phyloP scores from a whole-genome alignment of 768 basidiomycete genomes.

The Leccinum disarticulatum region DNA sequence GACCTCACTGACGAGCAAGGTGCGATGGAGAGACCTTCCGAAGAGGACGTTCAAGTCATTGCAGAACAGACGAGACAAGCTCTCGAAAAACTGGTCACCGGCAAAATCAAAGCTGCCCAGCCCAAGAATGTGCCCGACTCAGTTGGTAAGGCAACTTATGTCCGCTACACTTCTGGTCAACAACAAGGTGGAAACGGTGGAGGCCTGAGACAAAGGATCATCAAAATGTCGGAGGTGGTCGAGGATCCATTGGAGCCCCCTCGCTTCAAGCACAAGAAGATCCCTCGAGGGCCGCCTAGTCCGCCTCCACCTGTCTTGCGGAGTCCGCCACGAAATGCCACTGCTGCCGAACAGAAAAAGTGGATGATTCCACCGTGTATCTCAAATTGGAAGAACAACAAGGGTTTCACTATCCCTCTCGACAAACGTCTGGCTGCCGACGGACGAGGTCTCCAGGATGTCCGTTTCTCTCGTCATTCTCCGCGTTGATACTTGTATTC shows the following conservation, averaged over 20 bases:
- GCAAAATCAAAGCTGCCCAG: constrained; percentile 98
- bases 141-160: constrained; percentile 83
- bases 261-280: constrained; percentile 98
- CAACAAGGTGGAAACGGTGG: constrained; percentile 63
- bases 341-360: constrained; percentile 97
- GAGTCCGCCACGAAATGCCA: constrained; percentile 94
- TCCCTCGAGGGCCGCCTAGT: constrained; percentile 93
- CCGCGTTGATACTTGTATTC: background rate
- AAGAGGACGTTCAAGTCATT: constrained; percentile 88
- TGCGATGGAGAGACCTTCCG: constrained; percentile 88
- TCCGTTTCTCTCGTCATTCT: constrained; percentile 40
- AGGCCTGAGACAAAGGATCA: constrained; percentile 85
- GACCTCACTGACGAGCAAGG: constrained; percentile 77
- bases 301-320: constrained; percentile 95
- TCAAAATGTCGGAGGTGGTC: constrained; percentile 98
- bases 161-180: constrained; percentile 96
- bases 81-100: constrained; percentile 89
- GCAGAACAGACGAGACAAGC: constrained; percentile 89
- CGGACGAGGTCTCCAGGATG: constrained; percentile 97
- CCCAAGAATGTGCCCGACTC: constrained; percentile 91
- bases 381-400: constrained; percentile 99
- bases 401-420: constrained; percentile 98
- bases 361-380: constrained; percentile 99
- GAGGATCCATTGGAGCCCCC: constrained; percentile 98
- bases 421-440: constrained; percentile 98